Evolutionary conservation across 1,139 yeast species (phyloP), one percentile per base, ranked within the genome.

Genomic region (Geotrichum siamense): DNA sequence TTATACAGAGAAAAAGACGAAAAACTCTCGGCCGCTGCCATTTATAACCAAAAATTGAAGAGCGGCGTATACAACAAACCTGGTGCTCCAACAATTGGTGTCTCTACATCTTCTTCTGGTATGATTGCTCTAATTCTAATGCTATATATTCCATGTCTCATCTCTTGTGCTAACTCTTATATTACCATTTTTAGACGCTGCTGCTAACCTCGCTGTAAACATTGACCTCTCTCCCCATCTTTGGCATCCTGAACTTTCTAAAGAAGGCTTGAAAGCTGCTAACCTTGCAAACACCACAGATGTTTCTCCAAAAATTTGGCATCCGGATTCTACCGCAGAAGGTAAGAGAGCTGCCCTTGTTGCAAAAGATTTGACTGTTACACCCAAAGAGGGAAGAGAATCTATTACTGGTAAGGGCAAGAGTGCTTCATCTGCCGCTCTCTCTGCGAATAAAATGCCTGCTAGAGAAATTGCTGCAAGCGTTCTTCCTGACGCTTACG

Each of bases 51-150:
- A 51, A 81, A 81, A 57, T 65, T 81, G 59, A 82, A 76, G 57
- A 82, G 80, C 57, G 95, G 95, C 32, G 71, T 79, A 42, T 85
- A 72, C 64, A 73, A 75, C 52, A 71, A 78, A 45, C 96, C 96
- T 2, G 79, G 84, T 10, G 71, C 69, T 42, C 76, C 79, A 3
- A 65, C 74, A 13, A 73, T 83, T 2, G 96, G 96, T 12, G 91
- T 84, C 45, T 74, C 65, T 27, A 55, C 53, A 23, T 43, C 50
- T 21, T 56, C 62, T 23, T 60, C 65, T 12, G 47, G 50, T 47
- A 47, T 17, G 49, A 23, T 23, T 23, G 26, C 26, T 8, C 26
- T 10, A 23, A 10, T 23, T 8, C 26, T 23, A 23, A 23, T 10
- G 10, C 10, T 23, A 39, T 17, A 15, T 9, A 13, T 16, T 23